These are phyloP conservation scores for Verticillium longisporum DNA, from an alignment of 2,329 filamentous ascomycete species.

Conservation along the genomic window DNA sequence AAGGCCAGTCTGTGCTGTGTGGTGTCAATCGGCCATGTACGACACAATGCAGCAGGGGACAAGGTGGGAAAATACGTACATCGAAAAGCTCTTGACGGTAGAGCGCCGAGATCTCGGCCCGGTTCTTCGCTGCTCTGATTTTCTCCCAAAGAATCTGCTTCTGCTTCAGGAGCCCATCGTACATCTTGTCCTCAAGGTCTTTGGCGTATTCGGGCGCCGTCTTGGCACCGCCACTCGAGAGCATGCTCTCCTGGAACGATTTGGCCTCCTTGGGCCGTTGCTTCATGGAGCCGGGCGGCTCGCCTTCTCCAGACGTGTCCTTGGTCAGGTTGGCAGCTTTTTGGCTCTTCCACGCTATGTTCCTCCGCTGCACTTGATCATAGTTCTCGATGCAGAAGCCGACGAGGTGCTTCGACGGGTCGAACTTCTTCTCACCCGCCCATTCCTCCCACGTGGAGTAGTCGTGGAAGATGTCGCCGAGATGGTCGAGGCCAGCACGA, in stretches of 20 bases:
- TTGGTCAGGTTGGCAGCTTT: neutral
- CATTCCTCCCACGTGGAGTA: constrained; percentile 9
- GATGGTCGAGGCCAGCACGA: constrained; percentile 7
- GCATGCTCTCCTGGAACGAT: neutral
- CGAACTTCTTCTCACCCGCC: neutral
- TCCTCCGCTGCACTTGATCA: neutral
- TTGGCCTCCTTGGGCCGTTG: neutral
- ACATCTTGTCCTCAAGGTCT: neutral
- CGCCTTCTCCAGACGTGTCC: neutral
- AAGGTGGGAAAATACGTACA: neutral
- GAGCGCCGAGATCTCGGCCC: neutral
- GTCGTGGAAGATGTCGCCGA: constrained; percentile 9
- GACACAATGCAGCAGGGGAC: neutral
- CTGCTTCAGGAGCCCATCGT: neutral
- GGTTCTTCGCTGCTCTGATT: neutral
- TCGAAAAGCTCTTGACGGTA: neutral
- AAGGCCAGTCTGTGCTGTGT: neutral
- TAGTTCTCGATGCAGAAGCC: constrained; percentile 5
- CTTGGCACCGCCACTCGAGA: neutral
- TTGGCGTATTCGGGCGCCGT: neutral
- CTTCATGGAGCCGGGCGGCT: neutral
- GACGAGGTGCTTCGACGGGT: constrained; percentile 3
- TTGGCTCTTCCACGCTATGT: neutral
- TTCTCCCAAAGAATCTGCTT: neutral
- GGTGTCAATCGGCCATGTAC: neutral